These are phyloP conservation scores for Lomentospora prolificans DNA, from an alignment of 2,329 filamentous ascomycete species.

Conservation along the genomic window DNA sequence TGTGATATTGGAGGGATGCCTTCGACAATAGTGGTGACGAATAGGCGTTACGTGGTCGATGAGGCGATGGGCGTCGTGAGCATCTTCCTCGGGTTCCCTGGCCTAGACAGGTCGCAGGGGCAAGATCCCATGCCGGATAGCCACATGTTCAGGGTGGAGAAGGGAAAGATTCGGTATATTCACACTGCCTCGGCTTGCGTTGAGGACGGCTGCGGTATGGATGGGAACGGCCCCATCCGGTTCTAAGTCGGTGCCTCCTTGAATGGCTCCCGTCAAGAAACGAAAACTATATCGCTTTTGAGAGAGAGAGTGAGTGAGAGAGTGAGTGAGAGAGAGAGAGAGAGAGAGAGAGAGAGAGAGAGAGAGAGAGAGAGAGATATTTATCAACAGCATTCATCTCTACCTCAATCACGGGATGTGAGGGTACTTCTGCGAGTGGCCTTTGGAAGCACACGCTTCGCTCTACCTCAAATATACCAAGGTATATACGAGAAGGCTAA, in stretches of 20 bases:
- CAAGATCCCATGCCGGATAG: slow-evolving; percentile 9
- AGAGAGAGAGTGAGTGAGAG: too few species aligned
- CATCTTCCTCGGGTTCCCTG: slow-evolving; percentile 10
- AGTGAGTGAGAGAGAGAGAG: too few species aligned
- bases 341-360: too few species aligned
- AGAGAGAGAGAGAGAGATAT: too few species aligned
- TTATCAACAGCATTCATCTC: too few species aligned
- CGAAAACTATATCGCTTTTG: too few species aligned
- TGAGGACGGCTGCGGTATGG: neutral
- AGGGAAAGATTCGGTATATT: slow-evolving; percentile 10
- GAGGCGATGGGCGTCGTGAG: slow-evolving; percentile 14
- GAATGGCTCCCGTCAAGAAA: too few species aligned
- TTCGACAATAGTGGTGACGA: slow-evolving; percentile 13
- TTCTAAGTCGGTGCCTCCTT: neutral
- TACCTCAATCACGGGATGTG: too few species aligned
- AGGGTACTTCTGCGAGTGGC: too few species aligned
- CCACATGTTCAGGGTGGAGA: slow-evolving; percentile 11
- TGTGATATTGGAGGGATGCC: slow-evolving; percentile 13
- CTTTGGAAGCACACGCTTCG: too few species aligned
- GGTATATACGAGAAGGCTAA: too few species aligned
- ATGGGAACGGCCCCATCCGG: neutral
- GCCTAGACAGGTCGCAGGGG: neutral
- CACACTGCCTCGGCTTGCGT: slow-evolving; percentile 12
- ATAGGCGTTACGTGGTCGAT: slow-evolving; percentile 17
- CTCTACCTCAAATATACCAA: too few species aligned